These are phyloP conservation scores for Aureobasidium sp. DNA, from an alignment of 2,329 filamentous ascomycete species.

Conservation along the genomic window DNA sequence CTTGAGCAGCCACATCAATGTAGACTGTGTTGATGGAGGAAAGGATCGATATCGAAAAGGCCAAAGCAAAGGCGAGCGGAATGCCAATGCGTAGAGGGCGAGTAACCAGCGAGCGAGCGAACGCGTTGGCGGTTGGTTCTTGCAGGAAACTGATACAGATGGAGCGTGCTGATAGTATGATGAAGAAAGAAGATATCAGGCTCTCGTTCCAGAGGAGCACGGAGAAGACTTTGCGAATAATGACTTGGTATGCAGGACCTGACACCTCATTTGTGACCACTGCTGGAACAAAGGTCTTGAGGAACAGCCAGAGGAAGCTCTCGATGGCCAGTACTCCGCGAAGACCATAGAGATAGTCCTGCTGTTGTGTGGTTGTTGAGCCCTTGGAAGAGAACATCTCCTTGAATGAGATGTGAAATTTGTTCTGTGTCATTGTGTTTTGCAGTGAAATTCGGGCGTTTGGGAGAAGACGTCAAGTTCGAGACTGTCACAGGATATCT, in stretches of 20 bases:
- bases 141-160: slow-evolving; percentile 35
- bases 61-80: slow-evolving; percentile 33
- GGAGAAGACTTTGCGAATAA: slow-evolving; percentile 37
- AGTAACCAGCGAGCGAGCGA: slow-evolving; percentile 35
- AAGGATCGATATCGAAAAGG: slow-evolving; percentile 31
- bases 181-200: slow-evolving; percentile 37
- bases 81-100: slow-evolving; percentile 36
- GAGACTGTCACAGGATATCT: not conserved
- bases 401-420: not conserved
- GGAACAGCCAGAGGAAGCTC: slow-evolving; percentile 37
- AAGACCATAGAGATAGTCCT: slow-evolving; percentile 34
- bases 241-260: slow-evolving; percentile 32
- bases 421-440: not conserved
- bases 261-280: slow-evolving; percentile 30
- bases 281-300: slow-evolving; percentile 37
- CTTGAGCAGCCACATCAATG: slow-evolving; percentile 31
- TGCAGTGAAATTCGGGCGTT: not conserved
- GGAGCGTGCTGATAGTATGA: slow-evolving; percentile 37
- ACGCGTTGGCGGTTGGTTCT: slow-evolving; percentile 26
- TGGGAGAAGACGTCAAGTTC: not conserved
- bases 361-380: not conserved
- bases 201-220: slow-evolving; percentile 39
- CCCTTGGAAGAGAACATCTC: not conserved
- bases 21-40: slow-evolving; percentile 24
- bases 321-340: slow-evolving; percentile 36